A percentile compares a stretch with the other conserved stretches of the same genome.
Evolutionary conservation across 768 basidiomycete species (phyloP).

Genomic region (Rhizopogon roseolus): DNA sequence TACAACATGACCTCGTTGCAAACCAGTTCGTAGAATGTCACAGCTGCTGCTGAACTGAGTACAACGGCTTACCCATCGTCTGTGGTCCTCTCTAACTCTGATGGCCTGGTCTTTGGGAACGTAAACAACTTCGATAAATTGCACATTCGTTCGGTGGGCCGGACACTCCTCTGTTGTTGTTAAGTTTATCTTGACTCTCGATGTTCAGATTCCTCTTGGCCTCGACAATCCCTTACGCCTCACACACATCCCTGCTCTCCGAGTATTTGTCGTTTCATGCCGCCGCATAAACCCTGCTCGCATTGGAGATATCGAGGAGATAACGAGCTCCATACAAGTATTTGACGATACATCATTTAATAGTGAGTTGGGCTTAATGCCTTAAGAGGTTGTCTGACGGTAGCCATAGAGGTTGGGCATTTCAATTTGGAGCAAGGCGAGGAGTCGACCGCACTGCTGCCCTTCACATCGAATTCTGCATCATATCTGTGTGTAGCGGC

Average conservation of each 20-base stretch:
- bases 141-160: slow-evolving; percentile 70
- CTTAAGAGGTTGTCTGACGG: not conserved
- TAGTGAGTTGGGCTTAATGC: slow-evolving; percentile 35
- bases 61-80: slow-evolving; percentile 43
- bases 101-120: slow-evolving; percentile 58
- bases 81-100: slow-evolving; percentile 53
- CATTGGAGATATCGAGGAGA: slow-evolving; percentile 42
- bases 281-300: slow-evolving; percentile 48
- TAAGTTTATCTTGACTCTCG: not conserved
- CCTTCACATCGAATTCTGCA: slow-evolving; percentile 25
- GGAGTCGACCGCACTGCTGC: slow-evolving; percentile 54
- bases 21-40: slow-evolving; percentile 39
- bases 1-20: slow-evolving; percentile 1
- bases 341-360: slow-evolving; percentile 62
- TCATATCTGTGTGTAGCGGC: slow-evolving; percentile 50
- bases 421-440: slow-evolving; percentile 41
- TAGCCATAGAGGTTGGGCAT: slow-evolving; percentile 22
- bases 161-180: not conserved
- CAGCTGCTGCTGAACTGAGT: slow-evolving; percentile 47
- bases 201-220: slow-evolving; percentile 60
- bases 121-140: slow-evolving; percentile 69
- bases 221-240: slow-evolving; percentile 68
- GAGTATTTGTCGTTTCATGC: slow-evolving; percentile 65
- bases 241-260: slow-evolving; percentile 47
- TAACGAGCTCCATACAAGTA: slow-evolving; percentile 57